These are phyloP conservation scores for Penicillium maclennaniae DNA, from an alignment of 495 filamentous ascomycete genomes.

Conservation along the genomic window DNA sequence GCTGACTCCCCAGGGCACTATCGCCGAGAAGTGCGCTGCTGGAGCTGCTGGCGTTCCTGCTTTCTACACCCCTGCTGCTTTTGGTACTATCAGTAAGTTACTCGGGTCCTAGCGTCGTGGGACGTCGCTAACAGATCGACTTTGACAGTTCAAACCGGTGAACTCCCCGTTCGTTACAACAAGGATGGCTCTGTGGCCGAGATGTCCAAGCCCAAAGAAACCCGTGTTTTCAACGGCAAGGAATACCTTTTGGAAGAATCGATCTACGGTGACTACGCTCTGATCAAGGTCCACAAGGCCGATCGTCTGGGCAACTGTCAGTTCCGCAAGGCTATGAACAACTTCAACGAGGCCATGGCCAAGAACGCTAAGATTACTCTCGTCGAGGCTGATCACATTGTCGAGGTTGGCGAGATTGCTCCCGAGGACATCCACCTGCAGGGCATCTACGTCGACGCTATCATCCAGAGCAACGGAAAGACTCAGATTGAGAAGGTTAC, in stretches of 20 bases:
- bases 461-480: conserved; percentile 66
- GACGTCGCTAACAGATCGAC: neutral
- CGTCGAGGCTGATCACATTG: conserved; percentile 85
- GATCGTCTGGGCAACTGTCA: conserved; percentile 87
- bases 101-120: neutral
- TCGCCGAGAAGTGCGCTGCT: conserved; percentile 80
- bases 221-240: conserved; percentile 80
- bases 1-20: conserved; percentile 81
- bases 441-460: conserved; percentile 82
- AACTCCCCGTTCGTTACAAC: conserved; percentile 78
- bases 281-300: conserved; percentile 82
- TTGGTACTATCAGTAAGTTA: conserved; percentile 62
- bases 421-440: conserved; percentile 77
- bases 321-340: conserved; percentile 79
- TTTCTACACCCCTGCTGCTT: conserved; percentile 85
- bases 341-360: conserved; percentile 89
- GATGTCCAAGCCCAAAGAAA: conserved; percentile 73
- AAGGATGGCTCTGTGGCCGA: conserved; percentile 68
- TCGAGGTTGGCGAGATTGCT: conserved; percentile 72
- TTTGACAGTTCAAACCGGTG: conserved; percentile 65
- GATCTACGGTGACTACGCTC: conserved; percentile 81
- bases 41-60: conserved; percentile 84
- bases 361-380: conserved; percentile 84
- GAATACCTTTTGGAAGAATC: conserved; percentile 78
- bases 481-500: conserved; percentile 84